A percentile compares a stretch with the other conserved stretches of the same genome.
Evolutionary conservation across 371 early-diverging fungal genomes (phyloP).

Genomic region (Globomyces sp.): DNA sequence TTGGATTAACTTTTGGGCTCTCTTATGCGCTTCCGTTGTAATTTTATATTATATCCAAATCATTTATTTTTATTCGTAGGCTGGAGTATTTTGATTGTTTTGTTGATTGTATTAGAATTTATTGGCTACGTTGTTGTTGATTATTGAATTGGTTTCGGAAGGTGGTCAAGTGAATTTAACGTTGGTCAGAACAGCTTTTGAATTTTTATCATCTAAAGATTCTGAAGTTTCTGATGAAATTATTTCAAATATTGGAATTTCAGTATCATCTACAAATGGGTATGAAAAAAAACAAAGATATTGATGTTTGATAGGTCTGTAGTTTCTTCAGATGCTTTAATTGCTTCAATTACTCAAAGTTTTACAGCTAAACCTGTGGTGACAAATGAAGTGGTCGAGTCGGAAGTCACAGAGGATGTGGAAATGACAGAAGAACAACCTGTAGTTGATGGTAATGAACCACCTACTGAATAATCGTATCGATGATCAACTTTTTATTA

Average conservation of each 20-base stretch:
- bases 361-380: slow-evolving; percentile 3
- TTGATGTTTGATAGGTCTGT: not conserved
- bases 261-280: slow-evolving; percentile 9
- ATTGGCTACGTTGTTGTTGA: slow-evolving; percentile 35
- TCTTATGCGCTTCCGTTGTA: slow-evolving; percentile 40
- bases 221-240: not conserved
- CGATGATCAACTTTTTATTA: not conserved
- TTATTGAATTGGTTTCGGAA: slow-evolving; percentile 21
- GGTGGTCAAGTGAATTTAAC: not conserved
- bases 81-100: no score
- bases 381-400: not conserved
- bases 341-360: not conserved
- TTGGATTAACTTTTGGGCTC: slow-evolving; percentile 51
- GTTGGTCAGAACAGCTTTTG: slow-evolving; percentile 9
- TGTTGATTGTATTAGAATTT: slow-evolving; percentile 30
- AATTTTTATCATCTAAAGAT: slow-evolving; percentile 11
- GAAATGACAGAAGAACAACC: slow-evolving; percentile 1
- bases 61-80: no score
- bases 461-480: no score
- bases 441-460: not conserved
- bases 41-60: slow-evolving; percentile 24
- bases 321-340: slow-evolving; percentile 6
- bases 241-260: not conserved
- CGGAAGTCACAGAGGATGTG: not conserved
- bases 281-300: not conserved